Percentiles rank a stretch among this genome's conserved stretches.
These are phyloP conservation scores for Xylaria sp. DNA, from an alignment of 2,329 filamentous ascomycete genomes.

Conservation along the genomic window DNA sequence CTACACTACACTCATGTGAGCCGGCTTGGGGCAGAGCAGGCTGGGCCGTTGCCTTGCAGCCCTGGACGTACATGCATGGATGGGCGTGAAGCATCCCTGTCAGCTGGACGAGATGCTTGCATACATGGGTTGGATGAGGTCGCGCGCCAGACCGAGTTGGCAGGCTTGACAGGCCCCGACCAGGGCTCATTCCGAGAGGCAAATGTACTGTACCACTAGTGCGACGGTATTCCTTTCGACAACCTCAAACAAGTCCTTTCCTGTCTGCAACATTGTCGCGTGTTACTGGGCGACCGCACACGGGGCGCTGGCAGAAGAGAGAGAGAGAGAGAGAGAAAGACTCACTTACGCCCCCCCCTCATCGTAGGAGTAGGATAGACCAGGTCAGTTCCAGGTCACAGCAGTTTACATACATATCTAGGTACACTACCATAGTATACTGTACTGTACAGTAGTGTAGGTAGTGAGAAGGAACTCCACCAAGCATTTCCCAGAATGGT, in stretches of 20 bases:
- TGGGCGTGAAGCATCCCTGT: constrained; percentile 27
- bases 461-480: constrained; percentile 17
- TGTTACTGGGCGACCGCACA: background rate
- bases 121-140: constrained; percentile 18
- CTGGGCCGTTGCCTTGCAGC: constrained; percentile 32
- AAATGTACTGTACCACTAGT: constrained; percentile 8
- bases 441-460: too few relatives aligned
- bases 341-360: constrained; percentile 1
- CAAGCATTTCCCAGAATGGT: constrained; percentile 9
- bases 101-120: constrained; percentile 29
- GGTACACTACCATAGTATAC: too few relatives aligned
- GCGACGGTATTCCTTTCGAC: background rate
- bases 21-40: constrained; percentile 34
- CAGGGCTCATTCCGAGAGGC: constrained; percentile 7
- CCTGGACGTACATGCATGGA: constrained; percentile 21
- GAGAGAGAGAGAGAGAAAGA: too few relatives aligned
- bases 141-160: constrained; percentile 19
- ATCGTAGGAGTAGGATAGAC: constrained; percentile 2
- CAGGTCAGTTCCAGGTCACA: background rate
- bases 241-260: constrained; percentile 15
- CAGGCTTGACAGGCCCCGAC: constrained; percentile 15
- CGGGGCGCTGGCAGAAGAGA: background rate
- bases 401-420: too few relatives aligned
- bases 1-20: constrained; percentile 34
- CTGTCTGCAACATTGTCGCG: constrained; percentile 10